Evolutionary conservation across 305 asterid genomes (phyloP).

Genomic region (Andrographis paniculata): DNA sequence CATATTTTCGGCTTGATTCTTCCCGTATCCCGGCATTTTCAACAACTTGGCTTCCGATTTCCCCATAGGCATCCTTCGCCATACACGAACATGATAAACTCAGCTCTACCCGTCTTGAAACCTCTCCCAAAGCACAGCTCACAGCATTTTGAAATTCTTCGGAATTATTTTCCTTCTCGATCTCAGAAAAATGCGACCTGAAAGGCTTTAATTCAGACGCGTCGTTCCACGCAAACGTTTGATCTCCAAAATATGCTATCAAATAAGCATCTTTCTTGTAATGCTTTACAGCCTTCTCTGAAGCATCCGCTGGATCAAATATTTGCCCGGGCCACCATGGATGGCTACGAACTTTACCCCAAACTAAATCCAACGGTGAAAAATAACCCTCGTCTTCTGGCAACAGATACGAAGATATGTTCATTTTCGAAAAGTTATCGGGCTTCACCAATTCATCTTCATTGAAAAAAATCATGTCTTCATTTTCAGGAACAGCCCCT

Average conservation of each 20-base stretch:
- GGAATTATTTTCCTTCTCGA: constrained; percentile 71
- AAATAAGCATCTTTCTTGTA: constrained; percentile 68
- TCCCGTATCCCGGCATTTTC: constrained; percentile 80
- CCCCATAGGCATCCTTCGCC: constrained; percentile 37
- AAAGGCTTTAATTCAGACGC: constrained; percentile 73
- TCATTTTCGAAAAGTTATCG: too few species aligned
- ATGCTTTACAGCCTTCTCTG: constrained; percentile 72
- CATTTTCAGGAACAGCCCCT: constrained; percentile 32
- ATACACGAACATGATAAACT: constrained; percentile 79
- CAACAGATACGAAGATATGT: constrained; percentile 44
- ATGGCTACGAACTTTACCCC: constrained; percentile 98
- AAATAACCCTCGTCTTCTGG: constrained; percentile 48
- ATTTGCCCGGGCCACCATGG: constrained; percentile 99
- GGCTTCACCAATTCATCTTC: too few species aligned
- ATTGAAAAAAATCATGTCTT: too few species aligned
- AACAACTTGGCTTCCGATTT: constrained; percentile 54
- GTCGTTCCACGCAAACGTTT: constrained; percentile 96
- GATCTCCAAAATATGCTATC: constrained; percentile 95
- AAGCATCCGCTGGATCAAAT: constrained; percentile 75
- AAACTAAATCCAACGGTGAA: constrained; percentile 71
- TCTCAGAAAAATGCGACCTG: constrained; percentile 56
- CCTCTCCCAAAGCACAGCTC: constrained; percentile 70
- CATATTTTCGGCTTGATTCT: constrained; percentile 60
- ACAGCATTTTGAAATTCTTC: constrained; percentile 82
- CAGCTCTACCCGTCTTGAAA: constrained; percentile 68